phyloP scores from a whole-genome alignment of 257 asterid genomes.

The Primulina tabacum region DNA sequence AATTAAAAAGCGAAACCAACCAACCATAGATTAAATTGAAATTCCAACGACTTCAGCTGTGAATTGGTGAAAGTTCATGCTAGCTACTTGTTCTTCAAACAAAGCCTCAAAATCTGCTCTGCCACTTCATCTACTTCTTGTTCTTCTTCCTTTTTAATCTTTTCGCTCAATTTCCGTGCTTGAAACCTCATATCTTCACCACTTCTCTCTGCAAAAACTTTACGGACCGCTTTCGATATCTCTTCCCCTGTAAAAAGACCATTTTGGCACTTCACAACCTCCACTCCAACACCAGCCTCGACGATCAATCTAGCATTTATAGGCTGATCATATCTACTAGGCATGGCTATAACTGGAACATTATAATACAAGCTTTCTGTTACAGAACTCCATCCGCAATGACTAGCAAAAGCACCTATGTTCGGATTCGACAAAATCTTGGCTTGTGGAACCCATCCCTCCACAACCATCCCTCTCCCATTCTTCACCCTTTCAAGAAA shows the following conservation, averaged over 20 bases:
- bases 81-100: constrained; percentile 24
- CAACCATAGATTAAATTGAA: too few relatives aligned
- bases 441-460: constrained; percentile 34
- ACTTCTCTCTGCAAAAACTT: constrained; percentile 29
- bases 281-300: constrained; percentile 37
- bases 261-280: constrained; percentile 28
- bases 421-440: constrained; percentile 21
- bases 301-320: constrained; percentile 30
- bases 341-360: constrained; percentile 41
- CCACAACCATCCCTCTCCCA: constrained; percentile 24
- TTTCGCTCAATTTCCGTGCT: constrained; percentile 25
- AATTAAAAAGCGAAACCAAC: too few relatives aligned
- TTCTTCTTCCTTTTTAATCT: constrained; percentile 24
- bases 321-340: constrained; percentile 32
- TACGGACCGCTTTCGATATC: constrained; percentile 23
- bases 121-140: constrained; percentile 12
- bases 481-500: constrained; percentile 26
- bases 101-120: constrained; percentile 27
- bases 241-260: constrained; percentile 32
- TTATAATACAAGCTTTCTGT: constrained; percentile 34
- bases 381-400: constrained; percentile 45
- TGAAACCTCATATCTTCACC: constrained; percentile 21
- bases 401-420: constrained; percentile 35
- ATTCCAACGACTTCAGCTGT: too few relatives aligned
- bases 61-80: not conserved